Evolutionary conservation across 2,329 filamentous ascomycete species (phyloP), one percentile per base, ranked within the genome.

Genomic region (Phialophora verrucosa): DNA sequence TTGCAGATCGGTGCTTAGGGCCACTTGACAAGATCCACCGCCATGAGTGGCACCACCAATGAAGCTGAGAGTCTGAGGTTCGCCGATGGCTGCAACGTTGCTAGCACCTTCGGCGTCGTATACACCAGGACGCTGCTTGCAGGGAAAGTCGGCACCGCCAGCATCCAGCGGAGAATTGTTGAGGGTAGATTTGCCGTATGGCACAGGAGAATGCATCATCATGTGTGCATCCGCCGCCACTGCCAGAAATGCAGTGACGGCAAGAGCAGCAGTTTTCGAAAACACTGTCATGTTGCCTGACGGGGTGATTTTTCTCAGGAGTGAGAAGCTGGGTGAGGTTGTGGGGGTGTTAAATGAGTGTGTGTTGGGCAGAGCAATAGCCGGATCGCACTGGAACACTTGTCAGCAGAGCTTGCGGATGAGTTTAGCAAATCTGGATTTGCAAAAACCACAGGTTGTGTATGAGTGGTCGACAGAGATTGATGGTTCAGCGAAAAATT

Each of bases 21-120:
- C 90, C 64, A 98, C 80, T 74, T 99, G 95, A 81, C 95, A 98
- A 0, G 92, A 96, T 0, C 95, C 95, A 62, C 95, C 95, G 20
- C 93, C 93, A 72, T 99, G 95, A 0, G 89, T 87, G 2, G 93
- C 93, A 57, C 83, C 81, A 42, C 93, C 93, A 0, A 80, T 80
- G 78, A 97, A 91, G 0, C 79, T 77, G 1, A 97, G 83, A 0
- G 80, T 76, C 73, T 90, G 86, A 0, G 77, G 70, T 5, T 85
- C 84, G 3, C 92, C 92, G 14, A 90, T 83, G 0, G 83, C 80
- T 78, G 90, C 91, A 0, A 81, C 75, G 72, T 91, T 92, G 60
- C 75, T 54, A 10, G 63, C 63, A 51, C 73, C 78, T 79, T 1
- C 74, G 76, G 78, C 1, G 82, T 79, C 79, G 4, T 85, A 84